Percentiles rank a stretch among this genome's conserved stretches.
Evolutionary conservation across 1,139 yeast species (phyloP).

Genomic region (Debaryomyces nepalensis): DNA sequence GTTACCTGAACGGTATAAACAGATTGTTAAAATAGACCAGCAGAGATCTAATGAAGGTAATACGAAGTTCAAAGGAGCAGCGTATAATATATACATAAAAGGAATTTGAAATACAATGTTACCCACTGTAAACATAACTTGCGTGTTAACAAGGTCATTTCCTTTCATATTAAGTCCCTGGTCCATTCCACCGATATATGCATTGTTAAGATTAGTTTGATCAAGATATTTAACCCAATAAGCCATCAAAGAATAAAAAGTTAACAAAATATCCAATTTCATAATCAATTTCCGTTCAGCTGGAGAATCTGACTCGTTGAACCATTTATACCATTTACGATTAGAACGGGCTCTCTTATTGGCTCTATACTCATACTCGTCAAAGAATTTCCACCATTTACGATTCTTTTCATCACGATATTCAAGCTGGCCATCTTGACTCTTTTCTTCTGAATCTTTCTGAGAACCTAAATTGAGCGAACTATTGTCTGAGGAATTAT

Average conservation of each 20-base stretch:
- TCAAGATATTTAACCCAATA: conserved; percentile 77
- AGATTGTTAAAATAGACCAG: conserved; percentile 71
- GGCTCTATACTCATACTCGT: conserved; percentile 51
- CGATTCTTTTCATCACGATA: conserved; percentile 66
- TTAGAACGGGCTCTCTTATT: conserved; percentile 36
- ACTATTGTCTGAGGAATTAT: conserved; percentile 12
- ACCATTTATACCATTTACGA: conserved; percentile 69
- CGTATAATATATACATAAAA: conserved; percentile 48
- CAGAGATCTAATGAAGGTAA: conserved; percentile 62
- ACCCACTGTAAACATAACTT: conserved; percentile 61
- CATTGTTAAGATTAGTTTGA: conserved; percentile 61
- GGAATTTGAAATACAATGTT: conserved; percentile 60
- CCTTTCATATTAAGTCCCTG: conserved; percentile 64
- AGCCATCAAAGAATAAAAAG: conserved; percentile 62
- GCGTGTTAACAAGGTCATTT: conserved; percentile 67
- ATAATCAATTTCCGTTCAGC: conserved; percentile 59
- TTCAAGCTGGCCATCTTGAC: conserved; percentile 31
- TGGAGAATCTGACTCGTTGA: conserved; percentile 57
- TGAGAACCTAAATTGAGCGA: not conserved
- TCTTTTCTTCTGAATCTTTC: not conserved
- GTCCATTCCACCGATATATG: conserved; percentile 70
- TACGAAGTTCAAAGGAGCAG: conserved; percentile 57
- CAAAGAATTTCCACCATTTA: conserved; percentile 59
- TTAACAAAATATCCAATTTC: conserved; percentile 65
- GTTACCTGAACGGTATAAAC: conserved; percentile 50